Evolutionary conservation across 345 rosid genomes (phyloP).

Genomic region (Hibiscus tridactylites): DNA sequence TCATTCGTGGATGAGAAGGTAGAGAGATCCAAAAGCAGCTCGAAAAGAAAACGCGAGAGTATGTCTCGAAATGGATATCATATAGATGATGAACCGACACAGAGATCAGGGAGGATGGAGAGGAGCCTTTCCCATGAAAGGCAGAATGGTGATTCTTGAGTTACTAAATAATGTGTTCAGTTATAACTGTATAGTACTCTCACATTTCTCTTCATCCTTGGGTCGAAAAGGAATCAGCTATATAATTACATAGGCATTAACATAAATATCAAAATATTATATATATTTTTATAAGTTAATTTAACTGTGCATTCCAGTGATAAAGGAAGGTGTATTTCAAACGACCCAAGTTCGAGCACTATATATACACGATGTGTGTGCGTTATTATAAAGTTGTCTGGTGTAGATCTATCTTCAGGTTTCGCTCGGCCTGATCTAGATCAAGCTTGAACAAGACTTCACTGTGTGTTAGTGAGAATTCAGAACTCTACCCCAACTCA

Average conservation of each 20-base stretch:
- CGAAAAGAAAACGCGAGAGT: constrained; percentile 54
- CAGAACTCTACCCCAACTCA: no score
- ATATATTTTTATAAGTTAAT: no score
- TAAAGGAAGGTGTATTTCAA: no score
- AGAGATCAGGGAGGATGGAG: constrained; percentile 13
- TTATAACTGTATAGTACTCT: not conserved
- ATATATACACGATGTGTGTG: no score
- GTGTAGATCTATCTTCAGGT: no score
- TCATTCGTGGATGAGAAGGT: constrained; percentile 61
- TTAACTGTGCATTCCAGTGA: no score
- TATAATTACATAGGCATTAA: not conserved
- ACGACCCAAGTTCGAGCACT: no score
- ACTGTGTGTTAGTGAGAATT: no score
- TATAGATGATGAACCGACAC: constrained; percentile 9
- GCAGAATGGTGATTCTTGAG: constrained; percentile 6
- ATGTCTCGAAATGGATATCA: constrained; percentile 16
- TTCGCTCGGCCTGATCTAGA: no score
- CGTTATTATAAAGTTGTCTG: no score
- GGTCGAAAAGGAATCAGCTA: not conserved
- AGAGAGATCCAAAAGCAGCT: constrained; percentile 30
- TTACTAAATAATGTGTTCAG: constrained; percentile 5
- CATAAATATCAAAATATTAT: not conserved
- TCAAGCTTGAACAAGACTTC: no score
- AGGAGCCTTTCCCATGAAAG: constrained; percentile 14
- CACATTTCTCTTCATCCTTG: not conserved